A percentile compares a stretch with the other conserved stretches of the same genome.
These are phyloP conservation scores for Clitopilus passeckerianus DNA, from an alignment of 768 basidiomycete genomes.

Conservation along the genomic window DNA sequence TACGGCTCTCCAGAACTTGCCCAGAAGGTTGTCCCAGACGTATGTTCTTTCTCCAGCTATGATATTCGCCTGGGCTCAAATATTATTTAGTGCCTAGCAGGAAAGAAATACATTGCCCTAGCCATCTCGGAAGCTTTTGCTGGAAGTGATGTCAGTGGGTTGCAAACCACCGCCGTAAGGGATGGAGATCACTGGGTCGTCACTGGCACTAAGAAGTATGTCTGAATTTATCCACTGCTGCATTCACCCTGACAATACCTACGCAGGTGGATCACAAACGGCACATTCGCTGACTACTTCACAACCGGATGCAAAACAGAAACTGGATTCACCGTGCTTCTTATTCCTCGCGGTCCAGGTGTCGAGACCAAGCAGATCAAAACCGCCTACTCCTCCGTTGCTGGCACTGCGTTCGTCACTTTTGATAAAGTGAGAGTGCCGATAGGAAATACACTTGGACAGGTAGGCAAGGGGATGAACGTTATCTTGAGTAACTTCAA, in stretches of 20 bases:
- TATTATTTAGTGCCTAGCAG: conserved; percentile 38
- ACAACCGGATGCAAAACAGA: conserved; percentile 75
- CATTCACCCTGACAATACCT: neutral
- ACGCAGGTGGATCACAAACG: conserved; percentile 83
- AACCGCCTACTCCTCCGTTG: conserved; percentile 87
- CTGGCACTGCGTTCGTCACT: conserved; percentile 84
- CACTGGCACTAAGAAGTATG: conserved; percentile 89
- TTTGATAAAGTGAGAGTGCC: conserved; percentile 84
- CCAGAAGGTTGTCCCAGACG: conserved; percentile 65
- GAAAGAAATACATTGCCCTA: conserved; percentile 82
- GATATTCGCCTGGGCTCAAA: neutral
- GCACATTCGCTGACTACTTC: conserved; percentile 81
- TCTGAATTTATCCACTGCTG: neutral
- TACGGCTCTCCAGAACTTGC: conserved; percentile 76
- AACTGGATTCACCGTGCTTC: conserved; percentile 72
- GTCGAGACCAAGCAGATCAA: conserved; percentile 87
- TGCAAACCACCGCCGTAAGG: conserved; percentile 80
- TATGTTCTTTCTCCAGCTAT: conserved; percentile 21
- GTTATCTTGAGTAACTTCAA: conserved; percentile 86
- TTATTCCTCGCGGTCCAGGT: conserved; percentile 66
- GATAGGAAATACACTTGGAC: conserved; percentile 81
- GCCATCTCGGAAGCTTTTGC: conserved; percentile 96
- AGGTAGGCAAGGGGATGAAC: conserved; percentile 77
- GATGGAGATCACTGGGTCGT: conserved; percentile 88
- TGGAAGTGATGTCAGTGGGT: conserved; percentile 77